Evolutionary conservation across 306 rosid species (phyloP).

Genomic region (Betula pendula): DNA sequence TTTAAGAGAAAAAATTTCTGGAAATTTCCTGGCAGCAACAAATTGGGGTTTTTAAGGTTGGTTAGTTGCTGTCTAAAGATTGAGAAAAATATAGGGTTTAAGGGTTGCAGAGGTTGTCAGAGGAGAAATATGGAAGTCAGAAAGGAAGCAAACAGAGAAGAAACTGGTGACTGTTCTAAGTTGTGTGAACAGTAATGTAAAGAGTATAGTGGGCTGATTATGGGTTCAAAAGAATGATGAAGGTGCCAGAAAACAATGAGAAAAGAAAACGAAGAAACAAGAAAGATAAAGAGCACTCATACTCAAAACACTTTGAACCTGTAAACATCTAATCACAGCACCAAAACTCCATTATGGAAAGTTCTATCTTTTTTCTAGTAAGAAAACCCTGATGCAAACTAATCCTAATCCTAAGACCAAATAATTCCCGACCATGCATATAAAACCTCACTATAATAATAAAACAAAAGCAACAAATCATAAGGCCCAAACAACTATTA

Average conservation of each 20-base stretch:
- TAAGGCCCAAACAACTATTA: neutral
- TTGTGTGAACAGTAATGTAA: neutral
- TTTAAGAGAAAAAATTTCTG: neutral
- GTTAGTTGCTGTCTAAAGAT: neutral
- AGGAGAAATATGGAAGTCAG: neutral
- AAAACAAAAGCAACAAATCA: neutral
- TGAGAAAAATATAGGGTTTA: neutral
- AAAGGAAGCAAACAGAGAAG: neutral
- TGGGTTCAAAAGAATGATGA: neutral
- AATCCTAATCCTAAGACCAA: neutral
- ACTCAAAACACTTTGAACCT: too few relatives aligned
- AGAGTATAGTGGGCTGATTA: neutral
- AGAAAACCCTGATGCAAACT: neutral
- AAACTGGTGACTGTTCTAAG: neutral
- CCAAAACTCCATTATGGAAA: too few relatives aligned
- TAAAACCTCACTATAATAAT: neutral
- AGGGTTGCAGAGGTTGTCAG: neutral
- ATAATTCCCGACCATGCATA: neutral
- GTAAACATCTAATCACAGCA: too few relatives aligned
- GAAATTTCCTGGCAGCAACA: neutral
- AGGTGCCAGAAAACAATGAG: too few relatives aligned
- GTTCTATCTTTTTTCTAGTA: too few relatives aligned
- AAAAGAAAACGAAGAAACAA: too few relatives aligned
- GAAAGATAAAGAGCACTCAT: too few relatives aligned
- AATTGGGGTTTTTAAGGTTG: neutral